Base-by-base conservation (phyloP, 2,329 filamentous ascomycete genomes). In the Dactylellina sp. region DNA sequence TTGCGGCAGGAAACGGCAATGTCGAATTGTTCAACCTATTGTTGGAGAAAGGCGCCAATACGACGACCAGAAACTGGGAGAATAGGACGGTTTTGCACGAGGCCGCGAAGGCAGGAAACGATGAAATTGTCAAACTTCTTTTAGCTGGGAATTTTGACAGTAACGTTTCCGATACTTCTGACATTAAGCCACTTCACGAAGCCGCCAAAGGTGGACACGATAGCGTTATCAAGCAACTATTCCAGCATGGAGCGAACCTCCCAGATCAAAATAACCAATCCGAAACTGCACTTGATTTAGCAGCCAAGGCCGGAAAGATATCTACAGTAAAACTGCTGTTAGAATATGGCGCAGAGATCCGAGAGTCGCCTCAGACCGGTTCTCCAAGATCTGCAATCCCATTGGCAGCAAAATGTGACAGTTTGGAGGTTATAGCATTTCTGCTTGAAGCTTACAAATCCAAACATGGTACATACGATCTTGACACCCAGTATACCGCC, bases 71-170 rank as follows among this genome's bases (percentile, higher is more conserved):
- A 22, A 37, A 25, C 0, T 55, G 25, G 12, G 53, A 71, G 37
- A 71, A 62, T 11, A 75, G 76, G 7, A 78, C 72, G 40, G 77
- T 77, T 4, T 59, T 79, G 22, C 76, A 76, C 20, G 74, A 76
- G 37, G 78, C 78, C 60, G 76, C 75, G 12, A 55, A 70, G 44
- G 65, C 60, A 2, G 77, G 76, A 6, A 61, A 78, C 55, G 42
- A 35, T 37, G 49, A 24, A 22, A 61, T 76, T 39, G 75, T 77
- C 16, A 53, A 49, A 37, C 32, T 32, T 32, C 28, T 32, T 9
- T 72, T 20, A 47, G 78, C 12, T 22, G 28, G 28, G 28, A 32
- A 32, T 25, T 11, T 52, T 28, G 20, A 68, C 42, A 11, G 42
- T 52, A 7, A 63, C 76, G 1, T 35, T 65, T 4, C 52, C 55